A percentile compares a stretch with the other conserved stretches of the same genome.
Conservation (phyloP, 2,329 filamentous ascomycete genomes). For the Neofusicoccum ribis region DNA sequence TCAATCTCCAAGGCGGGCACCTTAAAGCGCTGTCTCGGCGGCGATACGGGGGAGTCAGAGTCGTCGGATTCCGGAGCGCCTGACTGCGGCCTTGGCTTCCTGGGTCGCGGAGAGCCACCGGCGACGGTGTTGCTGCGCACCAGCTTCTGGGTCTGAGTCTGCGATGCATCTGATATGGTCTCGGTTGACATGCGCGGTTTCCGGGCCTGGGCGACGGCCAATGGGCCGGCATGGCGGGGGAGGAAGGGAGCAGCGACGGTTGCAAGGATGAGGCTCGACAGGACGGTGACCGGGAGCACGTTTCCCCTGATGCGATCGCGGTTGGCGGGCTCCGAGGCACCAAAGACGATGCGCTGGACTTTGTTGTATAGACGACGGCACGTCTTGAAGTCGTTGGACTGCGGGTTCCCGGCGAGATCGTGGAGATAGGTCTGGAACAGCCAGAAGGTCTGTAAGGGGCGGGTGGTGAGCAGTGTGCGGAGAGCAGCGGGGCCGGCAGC, state of each 20-base stretch:
- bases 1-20: constrained; percentile 28
- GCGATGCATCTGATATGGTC: constrained; percentile 60
- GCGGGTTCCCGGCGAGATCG: constrained; percentile 74
- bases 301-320: constrained; percentile 81
- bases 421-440: constrained; percentile 85
- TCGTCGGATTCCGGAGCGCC: constrained; percentile 27
- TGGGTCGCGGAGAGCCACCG: constrained; percentile 41
- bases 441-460: constrained; percentile 72
- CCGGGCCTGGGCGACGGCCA: constrained; percentile 78
- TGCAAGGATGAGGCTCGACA: constrained; percentile 77
- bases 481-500: not conserved
- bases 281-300: constrained; percentile 73
- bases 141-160: constrained; percentile 57
- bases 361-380: constrained; percentile 84
- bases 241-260: constrained; percentile 74
- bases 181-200: constrained; percentile 67
- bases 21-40: constrained; percentile 13
- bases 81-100: constrained; percentile 41
- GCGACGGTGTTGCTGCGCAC: constrained; percentile 70
- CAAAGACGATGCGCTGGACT: constrained; percentile 85
- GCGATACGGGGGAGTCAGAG: constrained; percentile 22
- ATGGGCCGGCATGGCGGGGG: constrained; percentile 74
- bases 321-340: constrained; percentile 66
- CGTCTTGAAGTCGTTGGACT: constrained; percentile 76
- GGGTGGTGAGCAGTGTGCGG: not conserved